Evolutionary conservation across 257 asterid genomes (phyloP), one percentile per base, ranked within the genome.

Genomic region (Plantago ovata): DNA sequence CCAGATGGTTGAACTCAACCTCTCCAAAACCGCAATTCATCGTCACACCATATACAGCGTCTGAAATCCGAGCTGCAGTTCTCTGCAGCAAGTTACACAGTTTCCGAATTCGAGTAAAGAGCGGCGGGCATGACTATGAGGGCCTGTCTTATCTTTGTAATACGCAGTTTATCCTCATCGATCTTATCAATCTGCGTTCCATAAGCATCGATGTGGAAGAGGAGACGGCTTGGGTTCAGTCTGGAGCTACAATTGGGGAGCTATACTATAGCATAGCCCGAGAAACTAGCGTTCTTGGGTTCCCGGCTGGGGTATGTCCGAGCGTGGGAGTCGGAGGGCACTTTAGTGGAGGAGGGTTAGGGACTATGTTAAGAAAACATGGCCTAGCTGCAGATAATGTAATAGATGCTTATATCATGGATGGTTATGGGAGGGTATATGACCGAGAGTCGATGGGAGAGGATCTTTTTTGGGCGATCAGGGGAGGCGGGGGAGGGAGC

Each of bases 121-220:
- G 89, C 15, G 84, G 84, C 0, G 94, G 86, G 0, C 84, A 81
- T 22, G 87, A 84, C 69, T 78, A 80, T 18, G 93, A 81, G 60
- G 94, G 89, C 39, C 62, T 75, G 0, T 81, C 89, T 0, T 81
- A 59, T 54, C 68, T 71, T 20, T 69, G 77, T 38, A 40, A 51
- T 9, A 58, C 53, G 19, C 79, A 78, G 0, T 81, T 50, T 58
- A 54, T 76, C 39, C 48, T 81, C 28, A 18, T 84, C 16, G 94
- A 84, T 50, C 69, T 79, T 21, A 14, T 57, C 46, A 77, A 72
- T 23, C 60, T 84, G 32, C 71, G 70, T 2, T 61, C 72, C 1
- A 57, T 81, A 24, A 63, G 70, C 49, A 15, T 84, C 0, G 63
- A 75, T 44, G 39, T 75, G 23, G 66, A 65, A 8, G 49, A 62